Conservation (phyloP, 768 basidiomycete genomes). For the Lentinula sp. region DNA sequence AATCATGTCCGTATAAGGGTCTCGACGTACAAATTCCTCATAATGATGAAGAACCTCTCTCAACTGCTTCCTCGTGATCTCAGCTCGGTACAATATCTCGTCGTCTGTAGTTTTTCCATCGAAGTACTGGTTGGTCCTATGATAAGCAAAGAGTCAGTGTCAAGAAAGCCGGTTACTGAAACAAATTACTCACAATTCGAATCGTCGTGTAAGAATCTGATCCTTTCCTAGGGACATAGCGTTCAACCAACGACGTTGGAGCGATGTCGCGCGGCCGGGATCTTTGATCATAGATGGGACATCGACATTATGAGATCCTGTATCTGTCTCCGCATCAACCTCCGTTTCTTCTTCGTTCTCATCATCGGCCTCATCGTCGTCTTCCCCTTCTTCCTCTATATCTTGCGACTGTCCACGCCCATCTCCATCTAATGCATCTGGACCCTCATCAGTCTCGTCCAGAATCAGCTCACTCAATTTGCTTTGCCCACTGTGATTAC, state of each 20-base stretch:
- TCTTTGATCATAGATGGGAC: slow-evolving; percentile 70
- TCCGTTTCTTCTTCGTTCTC: slow-evolving; percentile 32
- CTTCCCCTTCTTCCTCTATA: slow-evolving; percentile 5
- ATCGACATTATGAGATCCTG: slow-evolving; percentile 6
- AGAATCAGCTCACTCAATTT: slow-evolving; percentile 34
- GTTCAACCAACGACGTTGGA: slow-evolving; percentile 80
- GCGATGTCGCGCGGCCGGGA: slow-evolving; percentile 73
- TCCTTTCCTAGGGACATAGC: slow-evolving; percentile 88
- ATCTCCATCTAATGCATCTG: too few species aligned
- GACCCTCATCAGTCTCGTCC: background rate
- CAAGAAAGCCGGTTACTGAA: background rate
- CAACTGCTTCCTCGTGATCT: slow-evolving; percentile 78
- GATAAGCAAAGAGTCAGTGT: background rate
- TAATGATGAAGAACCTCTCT: slow-evolving; percentile 81
- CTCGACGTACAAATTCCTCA: slow-evolving; percentile 64
- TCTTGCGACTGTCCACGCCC: too few species aligned
- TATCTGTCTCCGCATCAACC: slow-evolving; percentile 33
- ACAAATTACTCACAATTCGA: slow-evolving; percentile 60
- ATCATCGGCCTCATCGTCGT: slow-evolving; percentile 16
- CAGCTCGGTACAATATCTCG: slow-evolving; percentile 87
- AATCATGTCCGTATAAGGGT: background rate
- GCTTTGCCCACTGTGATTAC: slow-evolving; percentile 2
- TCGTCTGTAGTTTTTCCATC: slow-evolving; percentile 90
- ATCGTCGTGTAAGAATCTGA: slow-evolving; percentile 58
- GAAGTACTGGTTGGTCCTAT: slow-evolving; percentile 82